A percentile compares a stretch with the other conserved stretches of the same genome.
Evolutionary conservation across 371 early-diverging fungal species (phyloP).

Genomic region (Mortierella sp.): DNA sequence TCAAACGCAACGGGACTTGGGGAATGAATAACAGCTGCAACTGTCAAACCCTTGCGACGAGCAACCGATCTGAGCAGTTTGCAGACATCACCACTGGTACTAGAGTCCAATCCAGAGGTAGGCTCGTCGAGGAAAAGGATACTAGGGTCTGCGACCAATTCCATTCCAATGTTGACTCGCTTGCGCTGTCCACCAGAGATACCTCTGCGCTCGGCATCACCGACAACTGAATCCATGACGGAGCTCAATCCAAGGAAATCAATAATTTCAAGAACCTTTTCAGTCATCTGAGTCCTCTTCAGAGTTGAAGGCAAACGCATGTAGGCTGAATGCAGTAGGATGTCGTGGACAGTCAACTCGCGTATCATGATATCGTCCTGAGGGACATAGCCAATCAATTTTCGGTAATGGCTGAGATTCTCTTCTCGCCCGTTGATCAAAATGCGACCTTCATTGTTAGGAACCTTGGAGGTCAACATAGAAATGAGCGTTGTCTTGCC

Average conservation of each 20-base stretch:
- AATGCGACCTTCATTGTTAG: constrained; percentile 70
- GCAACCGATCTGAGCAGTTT: constrained; percentile 68
- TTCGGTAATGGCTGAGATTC: constrained; percentile 69
- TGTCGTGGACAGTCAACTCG: constrained; percentile 69
- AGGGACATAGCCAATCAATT: constrained; percentile 73
- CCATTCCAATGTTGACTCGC: constrained; percentile 87
- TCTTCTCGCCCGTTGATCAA: constrained; percentile 69
- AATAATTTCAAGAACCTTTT: constrained; percentile 34
- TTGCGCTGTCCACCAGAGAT: constrained; percentile 90
- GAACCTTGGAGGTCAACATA: constrained; percentile 63
- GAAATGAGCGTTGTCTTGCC: constrained; percentile 72
- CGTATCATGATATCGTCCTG: constrained; percentile 77
- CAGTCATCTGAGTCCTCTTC: constrained; percentile 29
- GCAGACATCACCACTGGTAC: constrained; percentile 77
- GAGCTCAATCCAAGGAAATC: constrained; percentile 44
- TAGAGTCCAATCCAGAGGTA: constrained; percentile 80
- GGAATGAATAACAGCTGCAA: constrained; percentile 82
- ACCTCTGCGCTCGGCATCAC: constrained; percentile 77
- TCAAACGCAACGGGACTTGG: constrained; percentile 75
- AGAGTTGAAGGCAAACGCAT: constrained; percentile 70
- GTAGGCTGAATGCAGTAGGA: constrained; percentile 71
- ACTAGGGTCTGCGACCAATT: constrained; percentile 88
- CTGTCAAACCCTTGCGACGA: constrained; percentile 69
- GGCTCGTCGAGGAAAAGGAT: constrained; percentile 96
- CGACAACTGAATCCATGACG: constrained; percentile 75